Percentiles rank a stretch among this genome's conserved stretches.
phyloP scores from a whole-genome alignment of 345 rosid genomes.

The Linum lewisii region DNA sequence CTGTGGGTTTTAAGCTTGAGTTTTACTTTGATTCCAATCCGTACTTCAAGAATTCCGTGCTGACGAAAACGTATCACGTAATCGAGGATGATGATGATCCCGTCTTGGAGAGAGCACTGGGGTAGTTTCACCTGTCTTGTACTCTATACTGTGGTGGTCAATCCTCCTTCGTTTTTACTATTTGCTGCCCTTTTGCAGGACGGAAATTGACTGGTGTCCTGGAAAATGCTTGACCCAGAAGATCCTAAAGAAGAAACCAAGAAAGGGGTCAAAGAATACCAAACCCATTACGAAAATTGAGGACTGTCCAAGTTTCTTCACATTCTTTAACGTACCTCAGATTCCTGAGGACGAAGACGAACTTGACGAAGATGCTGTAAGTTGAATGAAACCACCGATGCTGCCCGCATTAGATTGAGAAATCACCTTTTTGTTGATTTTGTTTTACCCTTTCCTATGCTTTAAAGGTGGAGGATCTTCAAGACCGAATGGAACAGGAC shows the following conservation, averaged over 20 bases:
- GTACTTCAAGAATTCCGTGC: constrained; percentile 67
- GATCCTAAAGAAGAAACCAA: constrained; percentile 20
- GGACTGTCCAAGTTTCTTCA: constrained; percentile 16
- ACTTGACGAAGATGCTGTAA: constrained; percentile 17
- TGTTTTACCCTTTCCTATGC: background rate
- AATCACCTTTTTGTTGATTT: background rate
- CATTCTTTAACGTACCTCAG: constrained; percentile 12
- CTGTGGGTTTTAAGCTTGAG: constrained; percentile 95
- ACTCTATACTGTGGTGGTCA: background rate
- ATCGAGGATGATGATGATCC: constrained; percentile 90
- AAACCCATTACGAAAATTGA: constrained; percentile 16
- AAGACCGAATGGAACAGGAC: constrained; percentile 14
- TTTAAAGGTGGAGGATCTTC: constrained; percentile 14
- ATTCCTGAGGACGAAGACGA: constrained; percentile 11
- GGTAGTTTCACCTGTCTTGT: constrained; percentile 31
- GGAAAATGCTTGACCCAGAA: constrained; percentile 22
- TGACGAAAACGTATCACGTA: constrained; percentile 93
- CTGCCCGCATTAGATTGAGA: background rate
- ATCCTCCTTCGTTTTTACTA: background rate
- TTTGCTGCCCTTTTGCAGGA: constrained; percentile 5
- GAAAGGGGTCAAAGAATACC: constrained; percentile 15
- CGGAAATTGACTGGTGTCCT: constrained; percentile 17
- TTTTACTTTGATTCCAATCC: constrained; percentile 83
- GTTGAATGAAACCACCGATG: background rate
- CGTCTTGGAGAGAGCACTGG: constrained; percentile 86